Evolutionary conservation across 768 basidiomycete species (phyloP).

Genomic region (Mycena haematopus): DNA sequence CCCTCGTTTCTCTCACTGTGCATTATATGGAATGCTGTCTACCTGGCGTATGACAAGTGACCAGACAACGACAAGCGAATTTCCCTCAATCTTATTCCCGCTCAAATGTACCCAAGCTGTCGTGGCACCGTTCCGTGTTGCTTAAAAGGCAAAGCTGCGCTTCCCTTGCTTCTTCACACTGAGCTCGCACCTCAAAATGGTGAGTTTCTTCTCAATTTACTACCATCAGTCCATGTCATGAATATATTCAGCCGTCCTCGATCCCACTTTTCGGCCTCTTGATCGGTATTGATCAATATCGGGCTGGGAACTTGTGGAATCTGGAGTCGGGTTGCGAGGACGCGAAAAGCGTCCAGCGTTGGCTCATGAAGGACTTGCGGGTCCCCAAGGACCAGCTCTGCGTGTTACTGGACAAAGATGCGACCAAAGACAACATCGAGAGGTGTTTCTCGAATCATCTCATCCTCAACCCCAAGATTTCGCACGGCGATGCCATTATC

Average conservation of each 20-base stretch:
- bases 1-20: not conserved
- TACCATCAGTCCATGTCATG: not conserved
- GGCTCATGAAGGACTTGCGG: constrained; percentile 60
- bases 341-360: constrained; percentile 61
- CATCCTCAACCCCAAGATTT: constrained; percentile 63
- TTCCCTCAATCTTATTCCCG: not conserved
- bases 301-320: constrained; percentile 59
- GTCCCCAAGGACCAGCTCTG: constrained; percentile 67
- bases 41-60: not conserved
- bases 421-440: constrained; percentile 67
- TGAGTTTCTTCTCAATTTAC: not conserved
- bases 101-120: not conserved
- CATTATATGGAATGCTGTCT: not conserved
- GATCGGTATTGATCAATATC: constrained; percentile 73
- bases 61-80: not conserved
- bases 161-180: not conserved
- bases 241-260: constrained; percentile 40
- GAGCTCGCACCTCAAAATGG: not conserved
- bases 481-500: constrained; percentile 66
- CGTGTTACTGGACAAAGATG: constrained; percentile 60
- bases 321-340: constrained; percentile 70
- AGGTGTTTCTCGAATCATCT: constrained; percentile 65
- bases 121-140: not conserved
- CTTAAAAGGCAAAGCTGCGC: not conserved
- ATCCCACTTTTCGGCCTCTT: constrained; percentile 67